phyloP scores from a whole-genome alignment of 441 rosid species.

The Mallotus repandus region DNA sequence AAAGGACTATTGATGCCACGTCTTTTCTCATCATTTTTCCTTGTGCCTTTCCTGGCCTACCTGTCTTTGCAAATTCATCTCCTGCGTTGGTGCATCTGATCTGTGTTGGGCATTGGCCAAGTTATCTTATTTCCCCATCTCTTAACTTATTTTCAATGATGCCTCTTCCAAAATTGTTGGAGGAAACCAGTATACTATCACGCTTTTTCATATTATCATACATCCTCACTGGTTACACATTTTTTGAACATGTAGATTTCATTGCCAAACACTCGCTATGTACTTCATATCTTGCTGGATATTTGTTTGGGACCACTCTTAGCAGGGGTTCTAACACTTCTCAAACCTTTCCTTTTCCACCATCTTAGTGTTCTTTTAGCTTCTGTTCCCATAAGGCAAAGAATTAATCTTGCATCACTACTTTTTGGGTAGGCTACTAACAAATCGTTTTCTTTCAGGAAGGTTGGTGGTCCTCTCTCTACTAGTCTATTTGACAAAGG shows the following conservation, averaged over 20 bases:
- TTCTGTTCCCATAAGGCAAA: not conserved
- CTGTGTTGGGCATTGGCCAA: not conserved
- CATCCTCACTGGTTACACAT: not conserved
- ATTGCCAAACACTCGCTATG: not conserved
- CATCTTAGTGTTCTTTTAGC: not conserved
- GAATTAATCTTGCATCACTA: not conserved
- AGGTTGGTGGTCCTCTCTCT: constrained; percentile 29
- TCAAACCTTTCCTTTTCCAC: not conserved
- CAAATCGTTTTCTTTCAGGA: constrained; percentile 28
- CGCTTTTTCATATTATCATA: not conserved
- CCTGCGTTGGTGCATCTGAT: not conserved
- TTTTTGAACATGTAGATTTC: not conserved
- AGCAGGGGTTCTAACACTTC: not conserved
- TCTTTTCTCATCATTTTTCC: not conserved
- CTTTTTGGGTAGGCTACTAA: not conserved
- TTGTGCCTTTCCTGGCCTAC: not conserved
- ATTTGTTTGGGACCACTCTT: not conserved
- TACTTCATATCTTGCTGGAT: not conserved
- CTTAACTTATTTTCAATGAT: not conserved
- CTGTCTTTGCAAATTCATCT: not conserved
- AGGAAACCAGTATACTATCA: not conserved
- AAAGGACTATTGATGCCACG: not conserved
- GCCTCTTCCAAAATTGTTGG: not conserved
- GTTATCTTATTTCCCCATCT: not conserved
- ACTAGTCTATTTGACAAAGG: constrained; percentile 32